A percentile compares a stretch with the other conserved stretches of the same genome.
phyloP scores from a whole-genome alignment of 2,329 filamentous ascomycete species.

The Cladophialophora carrionii region DNA sequence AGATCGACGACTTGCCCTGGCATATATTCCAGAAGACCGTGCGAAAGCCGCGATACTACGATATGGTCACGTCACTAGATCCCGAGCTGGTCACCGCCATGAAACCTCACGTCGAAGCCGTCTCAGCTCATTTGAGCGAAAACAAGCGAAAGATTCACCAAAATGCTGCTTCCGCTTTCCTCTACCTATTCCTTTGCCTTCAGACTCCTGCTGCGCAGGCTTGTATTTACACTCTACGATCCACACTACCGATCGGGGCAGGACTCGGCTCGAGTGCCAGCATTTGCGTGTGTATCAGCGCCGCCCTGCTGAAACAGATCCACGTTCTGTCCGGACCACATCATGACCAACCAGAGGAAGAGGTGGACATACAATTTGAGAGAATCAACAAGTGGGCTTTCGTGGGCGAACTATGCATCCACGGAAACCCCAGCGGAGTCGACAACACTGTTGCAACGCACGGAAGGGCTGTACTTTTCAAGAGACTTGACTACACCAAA shows the following conservation, averaged over 20 bases:
- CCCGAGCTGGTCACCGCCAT: constrained; percentile 78
- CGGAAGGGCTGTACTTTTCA: constrained; percentile 91
- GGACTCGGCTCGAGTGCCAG: constrained; percentile 93
- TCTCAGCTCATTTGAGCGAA: constrained; percentile 69
- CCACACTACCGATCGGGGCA: constrained; percentile 88
- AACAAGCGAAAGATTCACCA: constrained; percentile 82
- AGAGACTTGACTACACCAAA: constrained; percentile 74
- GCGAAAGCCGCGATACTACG: constrained; percentile 96
- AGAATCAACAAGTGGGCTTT: constrained; percentile 98
- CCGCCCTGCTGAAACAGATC: constrained; percentile 83
- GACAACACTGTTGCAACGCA: constrained; percentile 95
- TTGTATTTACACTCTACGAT: constrained; percentile 86
- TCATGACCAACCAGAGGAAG: constrained; percentile 82
- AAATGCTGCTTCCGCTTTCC: constrained; percentile 78
- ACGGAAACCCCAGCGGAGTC: constrained; percentile 93
- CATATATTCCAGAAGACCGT: constrained; percentile 72
- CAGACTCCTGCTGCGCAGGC: constrained; percentile 77
- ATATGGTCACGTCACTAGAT: constrained; percentile 81
- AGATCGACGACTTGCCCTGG: constrained; percentile 92
- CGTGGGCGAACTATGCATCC: constrained; percentile 94
- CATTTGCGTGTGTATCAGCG: constrained; percentile 83
- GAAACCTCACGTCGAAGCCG: constrained; percentile 72
- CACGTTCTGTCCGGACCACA: constrained; percentile 87
- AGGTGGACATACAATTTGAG: constrained; percentile 88
- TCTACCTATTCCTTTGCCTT: constrained; percentile 90